These are phyloP conservation scores for Tricholoma matsutake DNA, from an alignment of 768 basidiomycete species.

Conservation along the genomic window DNA sequence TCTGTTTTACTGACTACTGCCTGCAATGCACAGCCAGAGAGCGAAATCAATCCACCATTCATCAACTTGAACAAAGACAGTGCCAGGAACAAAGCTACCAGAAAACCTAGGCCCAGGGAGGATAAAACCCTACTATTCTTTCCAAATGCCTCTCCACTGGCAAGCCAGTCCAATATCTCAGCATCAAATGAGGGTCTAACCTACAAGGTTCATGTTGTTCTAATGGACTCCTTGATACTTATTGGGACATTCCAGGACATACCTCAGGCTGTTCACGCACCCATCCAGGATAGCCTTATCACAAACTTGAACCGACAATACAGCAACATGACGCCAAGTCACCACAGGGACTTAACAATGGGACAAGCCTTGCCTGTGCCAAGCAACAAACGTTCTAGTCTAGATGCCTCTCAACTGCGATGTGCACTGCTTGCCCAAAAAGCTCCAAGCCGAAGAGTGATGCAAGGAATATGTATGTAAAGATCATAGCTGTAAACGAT, in stretches of 20 bases:
- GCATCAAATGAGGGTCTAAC: neutral
- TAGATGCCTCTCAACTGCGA: neutral
- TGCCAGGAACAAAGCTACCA: no score
- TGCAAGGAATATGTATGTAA: neutral
- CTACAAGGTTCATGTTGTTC: neutral
- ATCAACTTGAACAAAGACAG: no score
- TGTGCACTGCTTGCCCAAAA: neutral
- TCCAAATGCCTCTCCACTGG: neutral
- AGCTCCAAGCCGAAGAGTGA: neutral
- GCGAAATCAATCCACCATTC: no score
- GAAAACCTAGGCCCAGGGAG: neutral
- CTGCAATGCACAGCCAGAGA: no score
- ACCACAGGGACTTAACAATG: neutral
- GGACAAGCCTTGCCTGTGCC: neutral
- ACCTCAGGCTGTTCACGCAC: neutral
- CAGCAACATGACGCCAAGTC: neutral
- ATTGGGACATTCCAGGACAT: neutral
- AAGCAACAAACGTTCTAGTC: neutral
- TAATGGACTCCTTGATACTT: neutral
- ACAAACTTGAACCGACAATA: neutral
- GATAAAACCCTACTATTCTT: neutral
- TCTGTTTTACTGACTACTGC: no score
- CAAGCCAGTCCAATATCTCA: neutral
- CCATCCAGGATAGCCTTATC: neutral
- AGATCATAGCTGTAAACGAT: neutral